Base-by-base conservation (phyloP, 1,284 basidiomycete genomes). In the Leccinum fuscescens region DNA sequence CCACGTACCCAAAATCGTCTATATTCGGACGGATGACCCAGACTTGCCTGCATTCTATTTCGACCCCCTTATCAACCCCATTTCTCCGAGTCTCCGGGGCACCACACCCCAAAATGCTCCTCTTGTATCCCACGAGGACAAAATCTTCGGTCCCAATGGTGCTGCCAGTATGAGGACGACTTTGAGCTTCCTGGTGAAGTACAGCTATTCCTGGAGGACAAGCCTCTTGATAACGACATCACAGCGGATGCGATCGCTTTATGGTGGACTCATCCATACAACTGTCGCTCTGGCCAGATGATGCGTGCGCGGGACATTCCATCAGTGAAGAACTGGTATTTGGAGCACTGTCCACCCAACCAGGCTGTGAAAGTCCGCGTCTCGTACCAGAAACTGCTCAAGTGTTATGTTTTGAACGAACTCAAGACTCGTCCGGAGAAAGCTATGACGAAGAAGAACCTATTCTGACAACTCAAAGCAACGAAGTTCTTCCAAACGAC, bases 401-500 rank as follows among this genome's bases (percentile, higher is more conserved):
- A 99, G 77, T 92, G 90, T 72, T 99, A 86, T 77, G 96, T 99
- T 33, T 81, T 98, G 66, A 99, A 99, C 75, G 93, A 96, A 75
- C 81, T 99, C 27, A 90, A 93, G 71, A 89, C 89, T 59, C 83
- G 92, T 49, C 85, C 89, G 29, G 94, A 98, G 74, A 99, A 98
- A 79, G 89, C 97, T 3, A 96, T 96, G 90, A 92, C 93, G 67
- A 98, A 96, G 85, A 96, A 97, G 79, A 97, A 97, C 72, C 74
- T 99, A 55, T 96, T 99, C 84, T 84, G 93, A 61, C 93, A 96
- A 74, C 82, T 99, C 61, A 98, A 98, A 79, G 91, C 93, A 51
- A 99, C 97, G 63, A 99, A 99, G 78, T 99, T 99, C 81, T 99
- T 99, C 89, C 97, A 99, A 80, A 93, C 92, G 20, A 99, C 97